Evolutionary conservation across 345 rosid genomes (phyloP).

Genomic region (Brassica cretica): DNA sequence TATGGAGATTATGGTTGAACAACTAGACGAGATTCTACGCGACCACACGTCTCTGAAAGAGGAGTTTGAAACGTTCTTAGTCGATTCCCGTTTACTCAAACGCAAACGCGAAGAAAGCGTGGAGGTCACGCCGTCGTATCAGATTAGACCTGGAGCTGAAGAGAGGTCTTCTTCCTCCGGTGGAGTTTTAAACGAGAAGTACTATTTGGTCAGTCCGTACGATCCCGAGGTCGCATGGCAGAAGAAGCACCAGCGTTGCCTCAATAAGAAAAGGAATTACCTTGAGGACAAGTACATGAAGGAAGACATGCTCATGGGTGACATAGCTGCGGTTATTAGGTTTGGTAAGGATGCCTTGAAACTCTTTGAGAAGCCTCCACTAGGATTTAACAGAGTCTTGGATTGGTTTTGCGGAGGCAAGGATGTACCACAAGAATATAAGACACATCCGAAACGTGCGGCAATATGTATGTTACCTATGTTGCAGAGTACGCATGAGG

Average conservation of each 20-base stretch:
- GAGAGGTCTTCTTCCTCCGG: background rate
- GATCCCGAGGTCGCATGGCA: background rate
- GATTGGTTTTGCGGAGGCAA: background rate
- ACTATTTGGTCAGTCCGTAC: background rate
- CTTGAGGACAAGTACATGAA: background rate
- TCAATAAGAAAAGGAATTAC: background rate
- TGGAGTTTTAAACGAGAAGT: background rate
- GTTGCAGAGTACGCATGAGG: background rate
- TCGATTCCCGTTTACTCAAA: too few relatives aligned
- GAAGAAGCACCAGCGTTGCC: background rate
- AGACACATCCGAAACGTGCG: background rate
- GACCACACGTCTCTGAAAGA: too few relatives aligned
- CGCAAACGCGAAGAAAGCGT: too few relatives aligned
- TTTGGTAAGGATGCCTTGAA: background rate
- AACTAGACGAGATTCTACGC: too few relatives aligned
- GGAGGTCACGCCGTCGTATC: constrained; percentile 7
- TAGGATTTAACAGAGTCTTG: background rate
- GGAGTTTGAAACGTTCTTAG: too few relatives aligned
- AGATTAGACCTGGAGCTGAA: background rate
- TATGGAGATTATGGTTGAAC: too few relatives aligned
- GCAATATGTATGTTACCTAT: background rate
- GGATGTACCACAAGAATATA: background rate
- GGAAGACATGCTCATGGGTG: background rate
- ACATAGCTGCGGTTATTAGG: background rate
- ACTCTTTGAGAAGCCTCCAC: background rate